Base-by-base conservation (phyloP, 352 stramenopile genomes). In the Globisporangium uncinulatum region DNA sequence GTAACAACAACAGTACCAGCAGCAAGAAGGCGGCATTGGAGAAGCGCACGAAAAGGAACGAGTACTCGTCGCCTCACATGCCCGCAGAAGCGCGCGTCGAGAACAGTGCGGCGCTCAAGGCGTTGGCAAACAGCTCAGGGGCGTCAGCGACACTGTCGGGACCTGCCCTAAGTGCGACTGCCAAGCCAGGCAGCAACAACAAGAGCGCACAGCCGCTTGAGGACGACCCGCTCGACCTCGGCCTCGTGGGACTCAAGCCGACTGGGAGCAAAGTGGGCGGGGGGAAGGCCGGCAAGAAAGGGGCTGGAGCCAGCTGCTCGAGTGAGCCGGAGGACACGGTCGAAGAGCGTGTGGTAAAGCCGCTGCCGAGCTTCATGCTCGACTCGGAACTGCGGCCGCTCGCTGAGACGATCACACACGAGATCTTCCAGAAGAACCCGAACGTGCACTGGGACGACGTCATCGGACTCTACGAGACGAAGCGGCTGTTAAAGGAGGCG, bases 391-490 rank as follows among this genome's bases (percentile, higher is more conserved):
- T 97, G 42, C 76, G 84, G 2, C 74, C 85, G 24, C 73, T 98
- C 19, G 91, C 88, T 10, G 74, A 94, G 53, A 92, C 70, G 10
- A 97, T 98, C 45, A 93, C 81, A 46, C 70, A 87, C 41, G 94
- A 98, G 57, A 98, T 98, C 54, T 97, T 93, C 67, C 78, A 90
- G 63, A 89, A 91, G 58, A 92, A 97, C 55, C 86, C 91, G 14
- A 91, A 95, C 51, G 79, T 94, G 21, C 69, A 77, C n/a, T 97
- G 88, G 88, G 73, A 83, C 56, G 79, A 97, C 51, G 87, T 97
- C 36, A 91, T 97, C 51, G 88, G 83, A 4, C 65, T 97, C 39
- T 65, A 79, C 21, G 89, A 98, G 54, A 97, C 95, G 24, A 98
- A 98, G 62, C 71, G 94, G 19, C 62, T 98, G 21, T 67, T 98